phyloP scores from a whole-genome alignment of 1,284 basidiomycete genomes.

The Serendipita sp. region DNA sequence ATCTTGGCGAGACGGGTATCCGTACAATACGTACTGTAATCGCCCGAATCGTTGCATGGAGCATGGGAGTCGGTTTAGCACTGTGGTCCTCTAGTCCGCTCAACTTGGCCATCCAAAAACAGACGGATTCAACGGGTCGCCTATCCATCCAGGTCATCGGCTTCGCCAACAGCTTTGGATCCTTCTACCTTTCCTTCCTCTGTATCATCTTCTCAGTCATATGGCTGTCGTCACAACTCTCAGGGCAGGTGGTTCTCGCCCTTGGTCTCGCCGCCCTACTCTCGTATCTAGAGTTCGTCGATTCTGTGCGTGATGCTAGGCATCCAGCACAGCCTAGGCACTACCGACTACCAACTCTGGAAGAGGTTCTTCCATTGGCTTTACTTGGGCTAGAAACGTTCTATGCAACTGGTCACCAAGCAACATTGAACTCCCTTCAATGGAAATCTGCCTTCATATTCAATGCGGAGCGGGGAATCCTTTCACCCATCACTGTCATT shows the following conservation, averaged over 20 bases:
- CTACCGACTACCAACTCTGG: conserved; percentile 36
- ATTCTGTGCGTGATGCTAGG: conserved; percentile 61
- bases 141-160: conserved; percentile 55
- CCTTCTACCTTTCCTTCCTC: conserved; percentile 75
- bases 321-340: conserved; percentile 35
- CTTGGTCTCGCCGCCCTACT: conserved; percentile 51
- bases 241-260: conserved; percentile 66
- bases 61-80: background rate
- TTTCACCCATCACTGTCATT: conserved; percentile 67
- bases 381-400: conserved; percentile 67
- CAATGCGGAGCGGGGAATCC: conserved; percentile 26
- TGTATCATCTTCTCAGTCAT: conserved; percentile 47
- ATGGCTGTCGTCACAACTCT: conserved; percentile 48
- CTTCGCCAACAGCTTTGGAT: conserved; percentile 82
- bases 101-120: background rate
- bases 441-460: conserved; percentile 80
- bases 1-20: conserved; percentile 20
- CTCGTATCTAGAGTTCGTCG: conserved; percentile 61
- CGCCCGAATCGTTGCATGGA: conserved; percentile 35
- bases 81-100: background rate
- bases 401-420: conserved; percentile 85
- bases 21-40: conserved; percentile 43
- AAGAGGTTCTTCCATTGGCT: conserved; percentile 57
- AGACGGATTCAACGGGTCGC: background rate
- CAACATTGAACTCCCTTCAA: conserved; percentile 79